These are phyloP conservation scores for Penicillium sp. DNA, from an alignment of 2,329 filamentous ascomycete species.

Conservation along the genomic window DNA sequence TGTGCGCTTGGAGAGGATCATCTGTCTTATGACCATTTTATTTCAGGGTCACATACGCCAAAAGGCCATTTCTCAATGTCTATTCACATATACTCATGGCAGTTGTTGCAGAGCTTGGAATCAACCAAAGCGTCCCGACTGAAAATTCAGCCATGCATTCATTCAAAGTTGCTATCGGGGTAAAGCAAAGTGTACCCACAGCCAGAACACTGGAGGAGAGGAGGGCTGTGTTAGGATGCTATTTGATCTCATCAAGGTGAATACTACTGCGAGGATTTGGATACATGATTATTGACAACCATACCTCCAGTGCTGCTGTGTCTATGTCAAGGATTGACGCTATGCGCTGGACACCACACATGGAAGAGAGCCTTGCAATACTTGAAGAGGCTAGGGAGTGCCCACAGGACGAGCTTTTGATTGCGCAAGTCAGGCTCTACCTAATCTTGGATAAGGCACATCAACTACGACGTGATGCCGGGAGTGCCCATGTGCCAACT, in stretches of 20 bases:
- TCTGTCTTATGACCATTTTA: neutral
- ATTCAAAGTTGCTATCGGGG: conserved; percentile 21
- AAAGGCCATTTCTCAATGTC: conserved; percentile 20
- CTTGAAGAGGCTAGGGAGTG: conserved; percentile 48
- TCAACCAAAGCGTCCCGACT: conserved; percentile 19
- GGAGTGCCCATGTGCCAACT: conserved; percentile 4
- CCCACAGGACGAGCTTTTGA: conserved; percentile 51
- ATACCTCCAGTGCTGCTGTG: conserved; percentile 35
- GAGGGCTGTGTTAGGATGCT: conserved; percentile 50
- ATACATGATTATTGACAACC: neutral
- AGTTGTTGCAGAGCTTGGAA: conserved; percentile 24
- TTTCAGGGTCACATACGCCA: conserved; percentile 22
- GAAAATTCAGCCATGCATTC: conserved; percentile 19
- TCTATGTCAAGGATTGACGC: conserved; percentile 39
- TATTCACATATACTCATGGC: conserved; percentile 25
- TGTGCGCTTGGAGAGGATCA: neutral
- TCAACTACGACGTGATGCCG: conserved; percentile 18
- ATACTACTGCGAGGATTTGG: neutral
- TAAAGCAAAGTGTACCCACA: conserved; percentile 12
- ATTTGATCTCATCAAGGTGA: conserved; percentile 43
- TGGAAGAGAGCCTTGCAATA: conserved; percentile 55
- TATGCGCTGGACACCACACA: conserved; percentile 56
- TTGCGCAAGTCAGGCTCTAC: conserved; percentile 25
- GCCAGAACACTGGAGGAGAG: conserved; percentile 49
- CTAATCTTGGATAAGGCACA: conserved; percentile 22